Percentiles rank a stretch among this genome's conserved stretches.
phyloP scores from a whole-genome alignment of 345 rosid species.

The Trapa bicornis region DNA sequence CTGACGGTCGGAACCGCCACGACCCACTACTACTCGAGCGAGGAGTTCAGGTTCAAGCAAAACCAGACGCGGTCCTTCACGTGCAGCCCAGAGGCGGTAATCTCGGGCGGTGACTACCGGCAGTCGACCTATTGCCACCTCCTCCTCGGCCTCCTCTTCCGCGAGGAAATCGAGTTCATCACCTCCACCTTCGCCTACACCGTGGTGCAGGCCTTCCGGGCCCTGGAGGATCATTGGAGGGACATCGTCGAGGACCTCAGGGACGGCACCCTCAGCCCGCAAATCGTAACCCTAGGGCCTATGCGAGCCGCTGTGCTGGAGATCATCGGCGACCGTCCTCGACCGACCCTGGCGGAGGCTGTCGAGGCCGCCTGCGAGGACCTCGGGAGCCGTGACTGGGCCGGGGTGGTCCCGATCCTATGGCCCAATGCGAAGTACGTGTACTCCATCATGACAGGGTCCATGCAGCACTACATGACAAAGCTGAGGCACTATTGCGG shows the following conservation, averaged over 20 bases:
- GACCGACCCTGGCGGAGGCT: constrained; percentile 37
- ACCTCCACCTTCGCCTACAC: constrained; percentile 80
- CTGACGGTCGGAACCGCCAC: constrained; percentile 78
- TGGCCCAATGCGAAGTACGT: constrained; percentile 91
- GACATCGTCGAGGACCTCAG: constrained; percentile 60
- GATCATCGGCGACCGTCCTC: constrained; percentile 38
- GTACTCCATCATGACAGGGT: constrained; percentile 91
- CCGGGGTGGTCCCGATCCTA: constrained; percentile 40
- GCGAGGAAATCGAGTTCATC: constrained; percentile 49
- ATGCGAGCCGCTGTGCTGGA: constrained; percentile 53
- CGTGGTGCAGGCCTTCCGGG: constrained; percentile 64
- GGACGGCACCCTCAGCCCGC: constrained; percentile 39
- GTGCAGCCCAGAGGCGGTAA: constrained; percentile 75
- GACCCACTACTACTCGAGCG: constrained; percentile 72
- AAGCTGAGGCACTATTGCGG: constrained; percentile 67
- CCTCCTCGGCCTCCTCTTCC: constrained; percentile 61
- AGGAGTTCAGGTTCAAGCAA: constrained; percentile 80
- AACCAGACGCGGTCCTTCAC: constrained; percentile 58
- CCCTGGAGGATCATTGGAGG: constrained; percentile 63
- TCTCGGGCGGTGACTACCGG: constrained; percentile 62
- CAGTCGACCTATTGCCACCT: constrained; percentile 91
- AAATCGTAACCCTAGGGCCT: constrained; percentile 29
- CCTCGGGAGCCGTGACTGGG: constrained; percentile 39
- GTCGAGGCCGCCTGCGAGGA: constrained; percentile 39
- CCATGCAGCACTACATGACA: constrained; percentile 66